Conservation (phyloP, 371 early-diverging fungal genomes). For the Chytridium lagenaria region DNA sequence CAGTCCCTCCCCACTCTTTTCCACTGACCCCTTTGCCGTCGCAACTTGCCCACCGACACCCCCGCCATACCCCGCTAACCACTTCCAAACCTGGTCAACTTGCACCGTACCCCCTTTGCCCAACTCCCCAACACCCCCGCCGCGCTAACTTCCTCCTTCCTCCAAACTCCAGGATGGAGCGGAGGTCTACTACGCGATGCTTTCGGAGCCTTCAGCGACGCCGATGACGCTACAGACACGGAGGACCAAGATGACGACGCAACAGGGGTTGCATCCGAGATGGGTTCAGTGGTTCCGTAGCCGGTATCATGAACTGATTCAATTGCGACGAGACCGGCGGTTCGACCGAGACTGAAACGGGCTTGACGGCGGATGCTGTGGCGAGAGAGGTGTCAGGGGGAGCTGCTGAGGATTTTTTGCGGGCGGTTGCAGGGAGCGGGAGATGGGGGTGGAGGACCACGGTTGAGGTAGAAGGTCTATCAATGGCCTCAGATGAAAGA, state of each 20-base stretch:
- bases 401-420: background rate
- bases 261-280: background rate
- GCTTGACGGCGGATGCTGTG: constrained; percentile 1
- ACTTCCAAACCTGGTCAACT: constrained; percentile 8
- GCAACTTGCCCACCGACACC: background rate
- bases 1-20: background rate
- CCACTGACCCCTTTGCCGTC: background rate
- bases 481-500: too few relatives aligned
- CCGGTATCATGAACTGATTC: background rate
- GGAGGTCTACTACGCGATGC: too few relatives aligned
- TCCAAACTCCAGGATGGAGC: background rate
- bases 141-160: background rate
- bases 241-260: background rate
- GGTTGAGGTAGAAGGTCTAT: too few relatives aligned
- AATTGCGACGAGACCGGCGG: background rate
- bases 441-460: background rate
- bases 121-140: constrained; percentile 6
- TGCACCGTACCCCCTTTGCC: constrained; percentile 14
- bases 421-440: background rate
- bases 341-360: background rate
- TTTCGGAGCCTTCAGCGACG: background rate
- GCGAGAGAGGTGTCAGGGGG: background rate
- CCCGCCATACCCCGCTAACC: constrained; percentile 16
- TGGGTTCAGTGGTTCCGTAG: too few relatives aligned
- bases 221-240: too few relatives aligned